Evolutionary conservation across 768 basidiomycete genomes (phyloP), one percentile per base, ranked within the genome.

Genomic region (Termitomyces sp.): DNA sequence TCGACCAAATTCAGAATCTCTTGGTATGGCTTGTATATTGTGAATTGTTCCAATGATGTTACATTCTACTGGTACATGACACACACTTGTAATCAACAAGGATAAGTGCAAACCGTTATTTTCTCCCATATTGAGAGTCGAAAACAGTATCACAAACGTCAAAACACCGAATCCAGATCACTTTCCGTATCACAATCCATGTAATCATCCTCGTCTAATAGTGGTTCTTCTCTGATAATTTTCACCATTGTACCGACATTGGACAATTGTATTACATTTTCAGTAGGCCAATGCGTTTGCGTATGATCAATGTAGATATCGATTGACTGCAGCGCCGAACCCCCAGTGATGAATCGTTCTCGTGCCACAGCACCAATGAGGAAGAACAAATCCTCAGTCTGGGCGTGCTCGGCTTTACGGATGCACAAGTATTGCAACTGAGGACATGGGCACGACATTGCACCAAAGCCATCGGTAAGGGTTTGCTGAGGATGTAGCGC

Each of bases 281-380:
- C 61, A 4, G 53, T 36, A 36, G 42, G 53, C n/a, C 53, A 58
- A 6, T 38, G 46, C 38, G 54, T 48, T 9, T 44, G 50, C 47
- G 56, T 51, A 9, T 57, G 38, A 42, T 70, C 69, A 47, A 77
- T 68, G 60, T 73, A 69, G 36, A 76, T 66, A 38, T 74, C 70
- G 12, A 74, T 62, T 53, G 69, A 65, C 36, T 61, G 57, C 28
- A 75, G 60, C 16, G 54, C 54, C 46, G 63, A 60, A 0, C 63
- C 68, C 2, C 69, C 70, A 24, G 59, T 58, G 18, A 54, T 57
- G 46, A 68, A 63, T 30, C 74, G 61, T 33, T 67, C 68, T 13
- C 58, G 42, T 30, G 68, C 61, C 36, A 74, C 61, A 9, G 59
- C 58, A 16, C 63, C 68, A 12, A 72, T 60, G 51, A 72, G 62